Base-by-base conservation (phyloP, 768 basidiomycete genomes). In the Termitomyces sp. region DNA sequence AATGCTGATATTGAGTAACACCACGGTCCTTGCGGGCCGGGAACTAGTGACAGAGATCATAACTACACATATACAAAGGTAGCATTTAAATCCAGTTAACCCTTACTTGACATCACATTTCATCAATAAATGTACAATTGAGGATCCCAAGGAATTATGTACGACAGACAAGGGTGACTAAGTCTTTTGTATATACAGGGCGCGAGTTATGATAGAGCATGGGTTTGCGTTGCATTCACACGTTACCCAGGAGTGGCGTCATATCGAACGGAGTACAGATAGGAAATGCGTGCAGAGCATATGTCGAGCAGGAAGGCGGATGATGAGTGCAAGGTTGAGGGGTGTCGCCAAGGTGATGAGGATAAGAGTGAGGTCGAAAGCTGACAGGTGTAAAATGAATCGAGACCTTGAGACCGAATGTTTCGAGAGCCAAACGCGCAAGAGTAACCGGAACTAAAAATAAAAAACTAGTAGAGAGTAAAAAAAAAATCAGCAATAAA, bases 341-440 rank as follows among this genome's bases (percentile, higher is more conserved):
- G 41, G 57, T 64, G 65, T 61, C 53, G 68, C 63, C 64, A 32
- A 58, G 61, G 51, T 59, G 60, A 51, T 44, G 55, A 21, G 57
- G 58, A 57, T 60, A 57, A n/a, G 53, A 57, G 58, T 58, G 68
- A 65, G 62, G 62, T 62, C 59, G 57, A 52, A 47, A 51, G 40
- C 11, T 41, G 38, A 14, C n/a, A 46, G 26, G 26, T 50, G 41
- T 48, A 45, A 51, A 49, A 44, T 51, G 21, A 32, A 50, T 19
- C 24, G 53, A 43, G 34, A 34, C 41, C 41, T 55, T 45, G 48
- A 55, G 34, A 30, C 32, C 48, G 54, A 45, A 44, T 24, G n/a
- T 35, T 46, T 52, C 21, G 55, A 56, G 38, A 45, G 9, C 35
- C 35, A 6, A 43, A 32, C 28, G 19, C 43, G 28, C 42, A 30